Percentiles rank a stretch among this genome's conserved stretches.
These are phyloP conservation scores for Gnaphalium uliginosum DNA, from an alignment of 129 eudicot genomes.

Conservation along the genomic window DNA sequence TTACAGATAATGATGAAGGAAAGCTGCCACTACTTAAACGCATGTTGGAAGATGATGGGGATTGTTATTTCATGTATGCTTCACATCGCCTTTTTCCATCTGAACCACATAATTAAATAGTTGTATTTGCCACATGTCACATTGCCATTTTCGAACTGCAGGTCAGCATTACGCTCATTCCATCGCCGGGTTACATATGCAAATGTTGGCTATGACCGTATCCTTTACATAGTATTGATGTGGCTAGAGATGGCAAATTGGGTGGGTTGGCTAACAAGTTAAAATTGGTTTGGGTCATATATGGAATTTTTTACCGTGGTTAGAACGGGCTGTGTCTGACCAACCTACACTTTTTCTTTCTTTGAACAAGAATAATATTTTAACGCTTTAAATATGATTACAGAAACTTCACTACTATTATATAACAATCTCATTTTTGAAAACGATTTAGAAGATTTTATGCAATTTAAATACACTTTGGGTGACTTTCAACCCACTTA, in stretches of 20 bases:
- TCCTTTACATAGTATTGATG: slow-evolving; percentile 47
- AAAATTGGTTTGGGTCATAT: background rate
- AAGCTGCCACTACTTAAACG: slow-evolving; percentile 90
- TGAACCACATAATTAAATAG: slow-evolving; percentile 3
- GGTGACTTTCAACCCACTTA: background rate
- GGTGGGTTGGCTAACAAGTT: background rate
- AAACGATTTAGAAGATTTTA: no score
- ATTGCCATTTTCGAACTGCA: slow-evolving; percentile 35
- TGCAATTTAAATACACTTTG: background rate
- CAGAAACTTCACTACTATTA: background rate
- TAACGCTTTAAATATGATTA: background rate
- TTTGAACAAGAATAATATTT: background rate
- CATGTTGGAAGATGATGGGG: slow-evolving; percentile 79
- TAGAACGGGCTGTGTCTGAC: background rate
- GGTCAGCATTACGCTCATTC: slow-evolving; percentile 81
- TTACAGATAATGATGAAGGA: slow-evolving; percentile 83
- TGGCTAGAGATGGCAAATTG: slow-evolving; percentile 10
- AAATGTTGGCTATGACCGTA: slow-evolving; percentile 97
- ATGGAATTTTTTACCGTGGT: background rate
- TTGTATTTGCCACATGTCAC: slow-evolving; percentile 16
- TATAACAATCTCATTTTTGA: background rate
- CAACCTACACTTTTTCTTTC: background rate
- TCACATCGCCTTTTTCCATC: slow-evolving; percentile 8
- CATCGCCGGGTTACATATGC: slow-evolving; percentile 90
- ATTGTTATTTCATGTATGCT: slow-evolving; percentile 66